Percentiles rank a stretch among this genome's conserved stretches.
These are phyloP conservation scores for Aspergillus sp. DNA, from an alignment of 2,329 filamentous ascomycete genomes.

Conservation along the genomic window DNA sequence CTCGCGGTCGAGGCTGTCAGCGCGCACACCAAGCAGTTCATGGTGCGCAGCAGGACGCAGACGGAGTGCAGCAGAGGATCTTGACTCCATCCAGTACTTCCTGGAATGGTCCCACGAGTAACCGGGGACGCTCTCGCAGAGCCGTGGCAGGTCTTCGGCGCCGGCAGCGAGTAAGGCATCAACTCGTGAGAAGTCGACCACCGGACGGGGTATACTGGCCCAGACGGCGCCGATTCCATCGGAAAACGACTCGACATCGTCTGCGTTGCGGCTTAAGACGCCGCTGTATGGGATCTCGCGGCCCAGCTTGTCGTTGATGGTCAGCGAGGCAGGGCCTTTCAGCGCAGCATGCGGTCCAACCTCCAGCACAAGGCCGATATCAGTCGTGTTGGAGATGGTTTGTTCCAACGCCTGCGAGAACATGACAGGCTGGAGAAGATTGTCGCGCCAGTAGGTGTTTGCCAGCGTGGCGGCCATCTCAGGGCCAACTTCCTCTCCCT, in stretches of 20 bases:
- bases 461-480: not conserved
- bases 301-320: slow-evolving; percentile 10
- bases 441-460: slow-evolving; percentile 29
- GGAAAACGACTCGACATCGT: slow-evolving; percentile 21
- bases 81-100: not conserved
- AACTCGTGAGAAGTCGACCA: not conserved
- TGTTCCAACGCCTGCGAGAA: slow-evolving; percentile 22
- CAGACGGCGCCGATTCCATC: slow-evolving; percentile 22
- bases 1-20: not conserved
- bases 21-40: not conserved
- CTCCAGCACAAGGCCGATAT: slow-evolving; percentile 27
- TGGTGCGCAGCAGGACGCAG: not conserved
- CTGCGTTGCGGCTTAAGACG: slow-evolving; percentile 13
- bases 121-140: not conserved
- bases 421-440: slow-evolving; percentile 26
- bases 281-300: slow-evolving; percentile 18
- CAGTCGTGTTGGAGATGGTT: slow-evolving; percentile 8
- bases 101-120: slow-evolving; percentile 1
- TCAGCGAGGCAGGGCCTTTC: slow-evolving; percentile 30
- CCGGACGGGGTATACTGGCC: not conserved
- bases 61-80: not conserved
- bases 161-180: not conserved
- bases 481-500: not conserved
- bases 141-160: not conserved
- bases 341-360: slow-evolving; percentile 38